Evolutionary conservation across 352 stramenopile species (phyloP).

Genomic region (Phytopythium delawarense): DNA sequence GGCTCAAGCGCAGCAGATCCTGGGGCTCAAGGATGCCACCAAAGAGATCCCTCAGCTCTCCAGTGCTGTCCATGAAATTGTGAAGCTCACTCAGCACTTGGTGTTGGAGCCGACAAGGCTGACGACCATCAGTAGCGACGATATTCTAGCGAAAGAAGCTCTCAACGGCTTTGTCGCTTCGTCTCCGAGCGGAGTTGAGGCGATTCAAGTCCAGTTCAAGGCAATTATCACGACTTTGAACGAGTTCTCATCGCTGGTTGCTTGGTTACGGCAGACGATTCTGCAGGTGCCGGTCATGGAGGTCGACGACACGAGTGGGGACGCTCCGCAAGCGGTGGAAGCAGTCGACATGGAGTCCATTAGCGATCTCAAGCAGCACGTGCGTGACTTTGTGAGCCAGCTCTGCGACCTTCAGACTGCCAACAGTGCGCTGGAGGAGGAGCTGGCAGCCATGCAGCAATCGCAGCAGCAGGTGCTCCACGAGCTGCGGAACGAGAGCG

Average conservation of each 20-base stretch:
- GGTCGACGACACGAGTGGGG: neutral
- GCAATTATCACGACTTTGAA: neutral
- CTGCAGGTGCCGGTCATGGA: neutral
- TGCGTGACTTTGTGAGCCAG: slow-evolving; percentile 21
- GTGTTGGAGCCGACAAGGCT: neutral
- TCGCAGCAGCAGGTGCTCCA: slow-evolving; percentile 15
- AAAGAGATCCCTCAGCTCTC: slow-evolving; percentile 34
- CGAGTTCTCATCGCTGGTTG: slow-evolving; percentile 1
- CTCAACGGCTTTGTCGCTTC: neutral
- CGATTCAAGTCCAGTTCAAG: slow-evolving; percentile 15
- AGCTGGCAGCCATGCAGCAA: slow-evolving; percentile 14
- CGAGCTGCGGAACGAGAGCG: slow-evolving; percentile 19
- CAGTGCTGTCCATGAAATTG: neutral
- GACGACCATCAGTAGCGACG: neutral
- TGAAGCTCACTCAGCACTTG: neutral
- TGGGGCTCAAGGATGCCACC: slow-evolving; percentile 26
- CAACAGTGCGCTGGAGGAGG: slow-evolving; percentile 16
- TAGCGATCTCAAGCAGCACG: slow-evolving; percentile 22
- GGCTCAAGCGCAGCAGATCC: slow-evolving; percentile 15
- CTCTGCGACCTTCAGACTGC: slow-evolving; percentile 21
- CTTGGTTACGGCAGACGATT: neutral
- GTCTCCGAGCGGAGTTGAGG: neutral
- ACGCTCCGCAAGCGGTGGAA: neutral
- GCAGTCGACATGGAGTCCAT: neutral
- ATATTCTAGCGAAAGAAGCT: neutral